Percentiles rank a stretch among this genome's conserved stretches.
Evolutionary conservation across 257 asterid genomes (phyloP).

Genomic region (Gardenia jasminoides): DNA sequence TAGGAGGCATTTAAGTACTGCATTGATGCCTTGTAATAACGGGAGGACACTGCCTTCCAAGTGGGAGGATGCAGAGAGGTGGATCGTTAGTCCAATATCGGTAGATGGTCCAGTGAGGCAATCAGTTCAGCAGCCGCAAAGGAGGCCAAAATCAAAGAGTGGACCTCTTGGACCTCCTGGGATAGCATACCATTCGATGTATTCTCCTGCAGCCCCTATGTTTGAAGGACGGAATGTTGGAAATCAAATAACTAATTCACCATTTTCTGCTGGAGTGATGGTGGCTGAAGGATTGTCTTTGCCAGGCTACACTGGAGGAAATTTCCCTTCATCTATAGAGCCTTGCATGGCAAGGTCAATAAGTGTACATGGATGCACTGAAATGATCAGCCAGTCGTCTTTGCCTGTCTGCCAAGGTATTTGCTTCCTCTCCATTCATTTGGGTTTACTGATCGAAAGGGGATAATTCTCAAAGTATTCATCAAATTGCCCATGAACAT

Average conservation of each 20-base stretch:
- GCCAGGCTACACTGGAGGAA: constrained; percentile 44
- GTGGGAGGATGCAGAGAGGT: constrained; percentile 99
- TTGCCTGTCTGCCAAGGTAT: constrained; percentile 53
- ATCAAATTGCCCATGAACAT: not conserved
- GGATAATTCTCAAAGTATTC: not conserved
- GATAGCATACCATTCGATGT: constrained; percentile 62
- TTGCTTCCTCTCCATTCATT: constrained; percentile 7
- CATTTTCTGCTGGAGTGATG: constrained; percentile 66
- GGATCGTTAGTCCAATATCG: constrained; percentile 85
- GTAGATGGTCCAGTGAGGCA: constrained; percentile 59
- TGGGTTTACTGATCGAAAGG: not conserved
- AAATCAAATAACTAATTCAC: constrained; percentile 52
- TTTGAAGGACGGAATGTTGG: constrained; percentile 43
- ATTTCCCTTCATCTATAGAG: constrained; percentile 41
- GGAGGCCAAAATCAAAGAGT: constrained; percentile 86
- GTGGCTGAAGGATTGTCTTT: constrained; percentile 53
- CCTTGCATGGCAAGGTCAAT: constrained; percentile 87
- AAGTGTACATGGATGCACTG: constrained; percentile 88
- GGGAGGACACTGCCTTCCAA: constrained; percentile 88
- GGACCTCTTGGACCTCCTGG: constrained; percentile 98
- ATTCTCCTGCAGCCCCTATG: constrained; percentile 70
- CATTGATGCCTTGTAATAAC: constrained; percentile 59
- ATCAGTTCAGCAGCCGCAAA: constrained; percentile 67
- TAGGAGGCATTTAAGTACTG: constrained; percentile 45
- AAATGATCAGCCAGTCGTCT: constrained; percentile 57